A percentile compares a stretch with the other conserved stretches of the same genome.
Evolutionary conservation across 495 filamentous ascomycete species (phyloP).

Genomic region (Trichoderma orchidacearum): DNA sequence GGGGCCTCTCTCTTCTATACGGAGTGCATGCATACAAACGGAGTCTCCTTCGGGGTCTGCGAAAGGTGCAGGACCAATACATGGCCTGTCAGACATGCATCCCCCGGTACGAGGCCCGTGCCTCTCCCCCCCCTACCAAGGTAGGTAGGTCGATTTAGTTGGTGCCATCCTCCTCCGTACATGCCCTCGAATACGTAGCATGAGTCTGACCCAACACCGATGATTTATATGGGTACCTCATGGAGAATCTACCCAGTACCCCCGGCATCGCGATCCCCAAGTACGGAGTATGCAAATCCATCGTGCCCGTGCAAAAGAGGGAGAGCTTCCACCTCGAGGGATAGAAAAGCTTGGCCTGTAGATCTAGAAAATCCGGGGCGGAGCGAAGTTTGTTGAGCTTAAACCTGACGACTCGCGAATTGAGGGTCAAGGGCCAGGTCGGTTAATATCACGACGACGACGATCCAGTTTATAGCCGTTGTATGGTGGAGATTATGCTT

Average conservation of each 20-base stretch:
- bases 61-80: neutral
- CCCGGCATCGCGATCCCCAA: neutral
- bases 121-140: neutral
- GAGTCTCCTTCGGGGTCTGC: neutral
- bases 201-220: neutral
- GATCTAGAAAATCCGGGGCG: neutral
- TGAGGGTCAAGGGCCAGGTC: neutral
- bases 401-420: neutral
- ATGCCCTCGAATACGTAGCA: neutral
- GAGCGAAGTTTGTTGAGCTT: neutral
- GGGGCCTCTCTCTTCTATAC: neutral
- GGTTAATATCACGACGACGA: neutral
- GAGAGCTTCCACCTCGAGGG: neutral
- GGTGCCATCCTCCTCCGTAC: neutral
- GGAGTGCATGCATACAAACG: neutral
- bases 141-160: neutral
- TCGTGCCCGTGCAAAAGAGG: neutral
- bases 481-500: neutral
- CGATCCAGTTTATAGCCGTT: neutral
- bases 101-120: neutral
- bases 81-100: conserved; percentile 1
- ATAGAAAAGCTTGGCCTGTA: neutral
- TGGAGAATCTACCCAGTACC: neutral
- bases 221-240: neutral
- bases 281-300: neutral